Conservation (phyloP, 257 asterid genomes). For the Cynanchum wilfordii region DNA sequence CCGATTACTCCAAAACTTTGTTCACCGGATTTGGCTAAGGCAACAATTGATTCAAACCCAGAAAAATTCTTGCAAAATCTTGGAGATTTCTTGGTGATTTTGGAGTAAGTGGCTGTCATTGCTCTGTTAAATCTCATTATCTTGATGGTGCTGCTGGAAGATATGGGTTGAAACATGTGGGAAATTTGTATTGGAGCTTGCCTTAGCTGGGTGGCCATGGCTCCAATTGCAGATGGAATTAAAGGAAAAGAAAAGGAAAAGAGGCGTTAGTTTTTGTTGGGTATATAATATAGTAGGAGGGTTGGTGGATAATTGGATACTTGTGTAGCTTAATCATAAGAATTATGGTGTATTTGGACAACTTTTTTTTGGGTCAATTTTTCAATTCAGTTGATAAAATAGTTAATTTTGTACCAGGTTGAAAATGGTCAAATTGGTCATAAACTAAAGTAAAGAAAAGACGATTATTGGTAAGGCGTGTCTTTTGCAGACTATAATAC, state of each 20-base stretch:
- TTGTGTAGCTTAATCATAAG: too few relatives aligned
- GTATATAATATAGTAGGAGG: neutral
- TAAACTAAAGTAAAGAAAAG: too few relatives aligned
- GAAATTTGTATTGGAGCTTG: conserved; percentile 45
- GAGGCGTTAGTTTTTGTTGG: neutral
- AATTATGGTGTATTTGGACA: too few relatives aligned
- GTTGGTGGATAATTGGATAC: too few relatives aligned
- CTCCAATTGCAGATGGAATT: neutral
- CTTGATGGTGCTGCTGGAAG: conserved; percentile 19
- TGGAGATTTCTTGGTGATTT: conserved; percentile 17
- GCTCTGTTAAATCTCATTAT: conserved; percentile 32
- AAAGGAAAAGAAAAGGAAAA: neutral
- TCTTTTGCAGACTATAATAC: too few relatives aligned
- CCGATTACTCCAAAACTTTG: conserved; percentile 29
- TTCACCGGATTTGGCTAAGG: conserved; percentile 35
- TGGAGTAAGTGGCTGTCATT: conserved; percentile 27
- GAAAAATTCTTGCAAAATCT: conserved; percentile 28
- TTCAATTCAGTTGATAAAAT: too few relatives aligned
- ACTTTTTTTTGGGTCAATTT: too few relatives aligned
- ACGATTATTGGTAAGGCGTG: too few relatives aligned
- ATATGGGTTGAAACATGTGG: conserved; percentile 37
- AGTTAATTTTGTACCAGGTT: too few relatives aligned
- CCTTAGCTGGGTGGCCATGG: conserved; percentile 50
- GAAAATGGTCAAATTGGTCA: too few relatives aligned
- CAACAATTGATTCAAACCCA: conserved; percentile 17